A percentile compares a stretch with the other conserved stretches of the same genome.
Evolutionary conservation across 805 yeast species (phyloP).

Genomic region (Saitoella complicata): DNA sequence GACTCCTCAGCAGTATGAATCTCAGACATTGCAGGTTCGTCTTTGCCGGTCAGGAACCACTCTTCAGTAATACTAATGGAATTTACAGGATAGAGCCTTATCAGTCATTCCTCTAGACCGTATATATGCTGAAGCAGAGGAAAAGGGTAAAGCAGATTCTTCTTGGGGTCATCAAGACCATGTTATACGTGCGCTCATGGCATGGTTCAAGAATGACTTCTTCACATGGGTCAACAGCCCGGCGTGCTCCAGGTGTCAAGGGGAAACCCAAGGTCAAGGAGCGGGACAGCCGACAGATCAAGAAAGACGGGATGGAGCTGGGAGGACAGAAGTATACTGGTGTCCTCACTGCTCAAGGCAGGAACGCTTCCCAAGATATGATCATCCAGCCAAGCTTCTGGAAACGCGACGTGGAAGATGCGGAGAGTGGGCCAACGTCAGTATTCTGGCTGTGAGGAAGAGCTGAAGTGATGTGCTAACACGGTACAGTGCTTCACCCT

Average conservation of each 20-base stretch:
- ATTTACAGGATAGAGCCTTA: constrained; percentile 38
- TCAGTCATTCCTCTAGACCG: constrained; percentile 44
- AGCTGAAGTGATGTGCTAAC: neutral
- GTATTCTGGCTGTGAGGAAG: neutral
- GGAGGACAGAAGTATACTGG: constrained; percentile 44
- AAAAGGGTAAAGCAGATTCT: constrained; percentile 16
- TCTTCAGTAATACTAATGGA: too few species aligned
- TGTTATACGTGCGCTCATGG: constrained; percentile 20
- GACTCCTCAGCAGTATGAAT: too few species aligned
- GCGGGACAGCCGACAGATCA: constrained; percentile 27
- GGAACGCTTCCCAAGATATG: constrained; percentile 61
- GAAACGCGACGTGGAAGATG: constrained; percentile 62
- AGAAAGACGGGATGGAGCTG: constrained; percentile 37
- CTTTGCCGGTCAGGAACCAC: too few species aligned
- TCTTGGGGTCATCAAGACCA: constrained; percentile 36
- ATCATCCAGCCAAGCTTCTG: constrained; percentile 46
- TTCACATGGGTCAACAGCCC: constrained; percentile 75
- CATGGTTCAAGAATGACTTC: constrained; percentile 62
- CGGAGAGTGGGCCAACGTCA: constrained; percentile 79
- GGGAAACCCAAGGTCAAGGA: constrained; percentile 26
- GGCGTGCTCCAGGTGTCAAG: constrained; percentile 34
- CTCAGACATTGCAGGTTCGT: too few species aligned
- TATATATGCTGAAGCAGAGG: constrained; percentile 47
- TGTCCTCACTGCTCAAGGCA: constrained; percentile 35
- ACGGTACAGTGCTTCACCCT: constrained; percentile 40